A percentile compares a stretch with the other conserved stretches of the same genome.
phyloP scores from a whole-genome alignment of 192 early-diverging fungal species.

The Coemansia sp. region DNA sequence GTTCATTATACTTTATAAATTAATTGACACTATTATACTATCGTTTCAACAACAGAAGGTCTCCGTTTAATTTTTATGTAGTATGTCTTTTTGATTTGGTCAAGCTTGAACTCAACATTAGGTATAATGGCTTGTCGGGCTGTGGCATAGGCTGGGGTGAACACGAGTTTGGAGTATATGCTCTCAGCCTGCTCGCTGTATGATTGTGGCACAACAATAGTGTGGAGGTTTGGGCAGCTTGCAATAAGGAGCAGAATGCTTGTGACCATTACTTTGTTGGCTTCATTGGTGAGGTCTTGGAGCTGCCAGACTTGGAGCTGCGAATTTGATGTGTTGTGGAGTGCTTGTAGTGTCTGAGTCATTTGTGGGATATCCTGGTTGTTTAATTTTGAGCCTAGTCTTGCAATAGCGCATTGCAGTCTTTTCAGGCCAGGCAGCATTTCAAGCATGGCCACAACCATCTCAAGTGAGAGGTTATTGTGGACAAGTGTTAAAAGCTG shows the following conservation, averaged over 20 bases:
- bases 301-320: slow-evolving; percentile 5
- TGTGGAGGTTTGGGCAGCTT: not conserved
- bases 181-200: not conserved
- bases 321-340: not conserved
- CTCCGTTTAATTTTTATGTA: not conserved
- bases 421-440: not conserved
- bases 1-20: no score
- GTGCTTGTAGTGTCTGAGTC: not conserved
- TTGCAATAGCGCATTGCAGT: not conserved
- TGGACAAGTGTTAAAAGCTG: not conserved
- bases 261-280: not conserved
- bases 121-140: not conserved
- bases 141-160: not conserved
- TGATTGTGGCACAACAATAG: not conserved
- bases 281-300: not conserved
- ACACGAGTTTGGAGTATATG: slow-evolving; percentile 4
- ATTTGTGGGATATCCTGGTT: not conserved
- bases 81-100: not conserved
- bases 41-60: no score
- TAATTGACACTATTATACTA: no score
- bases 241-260: not conserved
- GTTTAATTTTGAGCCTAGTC: not conserved
- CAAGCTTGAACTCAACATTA: not conserved
- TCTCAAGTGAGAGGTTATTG: not conserved
- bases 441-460: not conserved